Percentiles rank a stretch among this genome's conserved stretches.
Evolutionary conservation across 1,284 basidiomycete genomes (phyloP).

Genomic region (Porodaedalea pini): DNA sequence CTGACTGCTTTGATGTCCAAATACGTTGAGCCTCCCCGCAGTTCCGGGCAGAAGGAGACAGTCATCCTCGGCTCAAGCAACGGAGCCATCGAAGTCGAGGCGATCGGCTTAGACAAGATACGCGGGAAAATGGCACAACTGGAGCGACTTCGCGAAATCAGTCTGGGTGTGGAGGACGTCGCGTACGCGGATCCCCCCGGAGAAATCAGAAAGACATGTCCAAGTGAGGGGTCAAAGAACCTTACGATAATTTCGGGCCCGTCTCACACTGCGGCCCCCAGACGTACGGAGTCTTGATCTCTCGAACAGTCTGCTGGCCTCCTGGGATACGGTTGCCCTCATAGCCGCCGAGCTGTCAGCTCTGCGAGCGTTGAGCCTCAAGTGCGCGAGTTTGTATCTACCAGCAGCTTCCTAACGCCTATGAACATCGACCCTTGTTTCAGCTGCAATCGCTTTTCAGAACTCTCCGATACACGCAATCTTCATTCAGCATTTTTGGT

Average conservation of each 20-base stretch:
- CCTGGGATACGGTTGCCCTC: conserved; percentile 66
- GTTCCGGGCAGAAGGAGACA: conserved; percentile 49
- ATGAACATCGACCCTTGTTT: conserved; percentile 22
- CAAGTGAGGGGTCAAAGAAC: conserved; percentile 49
- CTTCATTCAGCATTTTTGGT: conserved; percentile 47
- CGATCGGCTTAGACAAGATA: conserved; percentile 79
- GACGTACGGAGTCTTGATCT: conserved; percentile 81
- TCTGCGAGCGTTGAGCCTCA: conserved; percentile 70
- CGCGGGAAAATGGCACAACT: conserved; percentile 66
- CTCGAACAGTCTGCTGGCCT: conserved; percentile 71
- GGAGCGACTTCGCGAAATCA: conserved; percentile 68
- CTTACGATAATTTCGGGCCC: conserved; percentile 20
- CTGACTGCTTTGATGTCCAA: conserved; percentile 70
- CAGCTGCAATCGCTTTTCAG: conserved; percentile 60
- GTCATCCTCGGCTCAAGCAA: conserved; percentile 79
- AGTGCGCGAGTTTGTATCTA: conserved; percentile 47
- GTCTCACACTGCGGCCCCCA: conserved; percentile 32
- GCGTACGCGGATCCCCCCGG: conserved; percentile 53
- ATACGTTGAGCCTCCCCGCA: conserved; percentile 65
- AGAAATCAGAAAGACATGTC: conserved; percentile 56
- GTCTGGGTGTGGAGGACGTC: conserved; percentile 69
- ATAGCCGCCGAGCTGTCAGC: conserved; percentile 63
- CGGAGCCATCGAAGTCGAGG: conserved; percentile 82
- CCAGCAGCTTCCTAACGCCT: conserved; percentile 15
- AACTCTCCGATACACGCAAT: conserved; percentile 28